phyloP scores from a whole-genome alignment of 1,139 yeast species.

The Hyphopichia khmerensis region DNA sequence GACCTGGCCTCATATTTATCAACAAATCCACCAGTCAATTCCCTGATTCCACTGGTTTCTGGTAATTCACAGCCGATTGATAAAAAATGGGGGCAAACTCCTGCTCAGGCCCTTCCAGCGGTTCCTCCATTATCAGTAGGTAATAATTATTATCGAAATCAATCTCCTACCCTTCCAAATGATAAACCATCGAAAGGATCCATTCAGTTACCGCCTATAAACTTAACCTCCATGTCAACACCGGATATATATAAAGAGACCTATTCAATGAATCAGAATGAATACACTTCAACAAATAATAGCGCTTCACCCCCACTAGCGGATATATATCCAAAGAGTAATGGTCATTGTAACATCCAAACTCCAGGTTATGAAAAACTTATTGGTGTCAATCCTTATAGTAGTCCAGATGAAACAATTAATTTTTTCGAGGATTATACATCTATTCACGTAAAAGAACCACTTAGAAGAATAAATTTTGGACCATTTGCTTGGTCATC shows the following conservation, averaged over 20 bases:
- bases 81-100: background rate
- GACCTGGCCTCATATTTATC: background rate
- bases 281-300: background rate
- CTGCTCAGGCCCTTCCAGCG: too few species aligned
- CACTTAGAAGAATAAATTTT: conserved; percentile 36
- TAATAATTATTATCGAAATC: background rate
- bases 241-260: background rate
- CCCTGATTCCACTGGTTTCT: too few species aligned
- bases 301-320: background rate
- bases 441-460: conserved; percentile 37
- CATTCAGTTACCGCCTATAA: background rate
- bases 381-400: conserved; percentile 24
- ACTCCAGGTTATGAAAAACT: background rate
- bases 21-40: background rate
- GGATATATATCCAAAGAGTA: background rate
- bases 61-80: too few species aligned
- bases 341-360: background rate
- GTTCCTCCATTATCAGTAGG: background rate
- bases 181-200: background rate
- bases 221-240: background rate
- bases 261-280: background rate
- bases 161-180: background rate
- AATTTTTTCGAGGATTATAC: conserved; percentile 44
- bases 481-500: conserved; percentile 54
- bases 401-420: conserved; percentile 24